A percentile compares a stretch with the other conserved stretches of the same genome.
phyloP scores from a whole-genome alignment of 2,329 filamentous ascomycete species.

The Colletotrichum lentis region DNA sequence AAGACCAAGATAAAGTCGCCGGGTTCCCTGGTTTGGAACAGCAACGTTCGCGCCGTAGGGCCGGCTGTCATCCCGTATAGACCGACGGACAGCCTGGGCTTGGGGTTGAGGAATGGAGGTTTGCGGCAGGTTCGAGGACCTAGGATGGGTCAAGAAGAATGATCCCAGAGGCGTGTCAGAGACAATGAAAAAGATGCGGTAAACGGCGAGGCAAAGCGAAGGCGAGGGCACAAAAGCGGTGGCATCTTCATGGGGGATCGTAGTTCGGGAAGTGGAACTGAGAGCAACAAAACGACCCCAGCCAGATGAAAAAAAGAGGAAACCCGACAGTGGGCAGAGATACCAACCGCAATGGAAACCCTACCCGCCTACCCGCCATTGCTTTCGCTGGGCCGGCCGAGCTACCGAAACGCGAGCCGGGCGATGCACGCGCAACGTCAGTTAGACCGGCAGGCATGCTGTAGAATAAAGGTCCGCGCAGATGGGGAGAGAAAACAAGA shows the following conservation, averaged over 20 bases:
- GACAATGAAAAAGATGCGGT: slow-evolving; percentile 8
- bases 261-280: slow-evolving; percentile 14
- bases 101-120: background rate
- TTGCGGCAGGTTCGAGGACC: slow-evolving; percentile 22
- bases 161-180: slow-evolving; percentile 18
- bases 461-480: too few relatives aligned
- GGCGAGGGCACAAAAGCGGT: slow-evolving; percentile 4
- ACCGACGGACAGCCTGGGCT: slow-evolving; percentile 26
- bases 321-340: background rate
- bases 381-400: slow-evolving; percentile 17
- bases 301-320: too few relatives aligned
- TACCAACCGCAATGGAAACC: background rate
- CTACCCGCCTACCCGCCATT: background rate
- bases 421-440: slow-evolving; percentile 24
- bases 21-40: background rate
- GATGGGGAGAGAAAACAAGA: too few relatives aligned
- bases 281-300: background rate
- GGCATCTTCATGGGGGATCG: slow-evolving; percentile 9
- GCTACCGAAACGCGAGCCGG: slow-evolving; percentile 24
- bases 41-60: background rate
- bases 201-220: background rate
- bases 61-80: slow-evolving; percentile 30
- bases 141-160: slow-evolving; percentile 4
- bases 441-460: background rate
- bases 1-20: slow-evolving; percentile 1